Base-by-base conservation (phyloP, 306 rosid species). In the Medicago lupulina region DNA sequence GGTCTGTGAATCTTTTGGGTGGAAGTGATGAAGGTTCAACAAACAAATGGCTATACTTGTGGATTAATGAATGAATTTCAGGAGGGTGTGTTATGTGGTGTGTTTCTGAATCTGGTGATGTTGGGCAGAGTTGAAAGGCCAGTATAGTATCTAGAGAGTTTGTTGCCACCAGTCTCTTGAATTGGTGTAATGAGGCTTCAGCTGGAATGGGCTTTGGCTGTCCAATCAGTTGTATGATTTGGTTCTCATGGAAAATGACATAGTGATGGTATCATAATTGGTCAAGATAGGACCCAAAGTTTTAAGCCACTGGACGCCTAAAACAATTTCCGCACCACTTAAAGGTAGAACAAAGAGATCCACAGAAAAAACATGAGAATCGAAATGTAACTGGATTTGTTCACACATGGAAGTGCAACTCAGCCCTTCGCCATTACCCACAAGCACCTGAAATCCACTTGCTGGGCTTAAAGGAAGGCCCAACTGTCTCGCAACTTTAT, bases 21-120 rank as follows among this genome's bases (percentile, higher is more conserved):
- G 39, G 39, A 5, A 16, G 11, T 0, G 11, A 3, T 1, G 0
- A 4, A 0, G 38, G n/a, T 1, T 8, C 3, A 0, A 2, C 1
- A 7, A 23, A 58, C 0, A 58, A 3, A 0, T 5, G 0, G 8
- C 0, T 0, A 0, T 23, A 58, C 12, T 21, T 2, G 38, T 4
- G 16, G n/a, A 58, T 25, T 25, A 25, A 15, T 4, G 11, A 0
- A 2, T 43, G 49, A 1, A 43, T 43, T 2, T 12, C 14, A 0
- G 1, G 15, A 1, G 7, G 8, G 13, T 36, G 36, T 12, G 63
- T 2, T 18, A 31, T 0, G 0, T 0, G 31, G 14, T 0, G 1
- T 14, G 1, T 2, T 0, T 0, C 0, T 0, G 36, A 3, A 0
- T 43, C 12, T 2, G 14, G 13, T 2, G 47, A 3, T 3, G 49